Evolutionary conservation across 129 eudicot genomes (phyloP).

Genomic region (Scalesia atractyloides): DNA sequence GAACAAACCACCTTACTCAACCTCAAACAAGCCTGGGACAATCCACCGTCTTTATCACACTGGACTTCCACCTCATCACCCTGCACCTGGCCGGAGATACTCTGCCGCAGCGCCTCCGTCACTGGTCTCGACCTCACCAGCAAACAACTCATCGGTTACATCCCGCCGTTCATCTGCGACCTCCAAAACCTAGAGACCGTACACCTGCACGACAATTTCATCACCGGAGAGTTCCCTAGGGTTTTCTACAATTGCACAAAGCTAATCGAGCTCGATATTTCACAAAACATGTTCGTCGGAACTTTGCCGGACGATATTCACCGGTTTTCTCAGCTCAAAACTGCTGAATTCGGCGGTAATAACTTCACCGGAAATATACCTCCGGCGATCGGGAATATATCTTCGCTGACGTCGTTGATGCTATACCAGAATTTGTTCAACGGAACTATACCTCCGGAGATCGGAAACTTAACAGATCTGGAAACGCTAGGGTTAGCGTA

Average conservation of each 20-base stretch:
- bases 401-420: constrained; percentile 36
- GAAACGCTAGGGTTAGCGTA: constrained; percentile 47
- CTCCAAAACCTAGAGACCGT: constrained; percentile 45
- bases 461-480: constrained; percentile 59
- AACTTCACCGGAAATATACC: constrained; percentile 88
- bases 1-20: constrained; percentile 51
- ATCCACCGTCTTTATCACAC: constrained; percentile 40
- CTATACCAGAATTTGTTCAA: constrained; percentile 58
- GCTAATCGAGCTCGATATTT: constrained; percentile 44
- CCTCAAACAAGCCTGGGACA: constrained; percentile 53
- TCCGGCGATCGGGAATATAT: constrained; percentile 51
- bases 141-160: constrained; percentile 28
- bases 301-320: constrained; percentile 56
- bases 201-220: constrained; percentile 36
- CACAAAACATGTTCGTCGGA: constrained; percentile 60
- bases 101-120: constrained; percentile 51
- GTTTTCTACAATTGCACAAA: constrained; percentile 51
- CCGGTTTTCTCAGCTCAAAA: constrained; percentile 36
- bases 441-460: constrained; percentile 61
- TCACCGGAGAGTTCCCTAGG: constrained; percentile 62
- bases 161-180: constrained; percentile 57
- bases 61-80: constrained; percentile 77
- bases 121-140: constrained; percentile 19
- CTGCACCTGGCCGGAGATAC: constrained; percentile 71
- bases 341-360: constrained; percentile 51